Evolutionary conservation across 73 alveolate genomes (phyloP).

Genomic region (Paramecium octaurelia): DNA sequence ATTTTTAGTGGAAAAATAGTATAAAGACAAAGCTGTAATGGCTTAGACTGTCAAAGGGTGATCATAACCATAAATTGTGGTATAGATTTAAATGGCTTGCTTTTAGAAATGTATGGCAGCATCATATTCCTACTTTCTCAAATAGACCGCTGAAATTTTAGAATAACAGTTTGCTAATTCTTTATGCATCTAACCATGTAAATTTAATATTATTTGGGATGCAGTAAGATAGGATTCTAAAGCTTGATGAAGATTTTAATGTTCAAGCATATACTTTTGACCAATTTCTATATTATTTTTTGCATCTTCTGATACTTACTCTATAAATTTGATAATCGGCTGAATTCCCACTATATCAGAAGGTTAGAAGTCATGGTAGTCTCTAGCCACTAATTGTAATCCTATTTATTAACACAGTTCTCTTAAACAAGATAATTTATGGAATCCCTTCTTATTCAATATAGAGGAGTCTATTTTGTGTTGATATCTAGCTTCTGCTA

Average conservation of each 20-base stretch:
- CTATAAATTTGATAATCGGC: slow-evolving; percentile 49
- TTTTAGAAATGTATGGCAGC: slow-evolving; percentile 80
- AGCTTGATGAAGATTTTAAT: slow-evolving; percentile 47
- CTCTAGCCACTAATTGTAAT: background rate
- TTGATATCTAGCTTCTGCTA: background rate
- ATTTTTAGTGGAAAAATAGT: slow-evolving; percentile 68
- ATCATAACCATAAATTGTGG: slow-evolving; percentile 76
- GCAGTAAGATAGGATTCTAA: slow-evolving; percentile 63
- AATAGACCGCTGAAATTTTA: slow-evolving; percentile 75
- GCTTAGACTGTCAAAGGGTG: slow-evolving; percentile 78
- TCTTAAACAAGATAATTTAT: background rate
- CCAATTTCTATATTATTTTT: slow-evolving; percentile 57
- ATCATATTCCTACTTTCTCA: slow-evolving; percentile 74
- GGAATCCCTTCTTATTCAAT: background rate
- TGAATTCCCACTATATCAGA: slow-evolving; percentile 47
- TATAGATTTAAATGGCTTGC: slow-evolving; percentile 72
- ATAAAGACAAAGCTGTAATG: slow-evolving; percentile 77
- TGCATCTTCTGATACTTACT: slow-evolving; percentile 51
- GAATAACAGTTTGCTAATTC: slow-evolving; percentile 78
- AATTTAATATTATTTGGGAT: slow-evolving; percentile 55
- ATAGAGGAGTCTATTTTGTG: background rate
- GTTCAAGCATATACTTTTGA: slow-evolving; percentile 47
- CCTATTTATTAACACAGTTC: slow-evolving; percentile 20
- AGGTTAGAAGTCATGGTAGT: slow-evolving; percentile 12
- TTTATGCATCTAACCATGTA: slow-evolving; percentile 79